These are phyloP conservation scores for Myxozyma lipomycoides DNA, from an alignment of 805 yeast genomes.

Conservation along the genomic window DNA sequence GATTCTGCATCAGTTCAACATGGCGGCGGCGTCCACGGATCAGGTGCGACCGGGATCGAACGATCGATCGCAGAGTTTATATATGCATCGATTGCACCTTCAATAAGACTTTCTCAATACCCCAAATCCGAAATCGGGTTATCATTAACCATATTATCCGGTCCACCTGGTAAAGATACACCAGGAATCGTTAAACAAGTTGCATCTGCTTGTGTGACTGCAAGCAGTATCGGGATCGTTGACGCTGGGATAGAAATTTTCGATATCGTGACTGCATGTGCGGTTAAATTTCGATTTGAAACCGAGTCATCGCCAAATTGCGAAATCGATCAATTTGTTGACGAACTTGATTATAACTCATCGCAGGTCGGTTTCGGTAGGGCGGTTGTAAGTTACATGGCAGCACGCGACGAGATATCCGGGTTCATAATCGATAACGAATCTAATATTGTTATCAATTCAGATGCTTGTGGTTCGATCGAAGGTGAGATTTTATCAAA, in stretches of 20 bases:
- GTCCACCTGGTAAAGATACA: constrained; percentile 35
- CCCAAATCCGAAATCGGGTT: constrained; percentile 89
- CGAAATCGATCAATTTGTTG: too few relatives aligned
- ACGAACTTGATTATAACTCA: constrained; percentile 15
- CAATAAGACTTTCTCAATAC: constrained; percentile 62
- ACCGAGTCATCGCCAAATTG: neutral
- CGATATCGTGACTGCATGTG: constrained; percentile 60
- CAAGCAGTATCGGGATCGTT: constrained; percentile 68
- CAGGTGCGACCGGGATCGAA: constrained; percentile 35
- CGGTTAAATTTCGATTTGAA: constrained; percentile 12
- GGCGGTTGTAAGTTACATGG: constrained; percentile 46
- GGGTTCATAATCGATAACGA: constrained; percentile 51
- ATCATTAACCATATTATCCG: constrained; percentile 58
- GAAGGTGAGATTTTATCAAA: constrained; percentile 36
- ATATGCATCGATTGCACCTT: constrained; percentile 49
- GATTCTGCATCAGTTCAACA: constrained; percentile 29
- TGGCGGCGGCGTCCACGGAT: constrained; percentile 3
- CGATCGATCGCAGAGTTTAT: constrained; percentile 47
- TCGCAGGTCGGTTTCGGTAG: constrained; percentile 2
- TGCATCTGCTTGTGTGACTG: constrained; percentile 45
- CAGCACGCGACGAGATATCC: constrained; percentile 51
- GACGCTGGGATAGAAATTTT: constrained; percentile 80
- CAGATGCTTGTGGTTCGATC: constrained; percentile 39
- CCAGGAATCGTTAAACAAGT: constrained; percentile 35
- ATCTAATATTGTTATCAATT: constrained; percentile 33